Conservation (phyloP, 306 rosid species). For the Castanea mollissima region DNA sequence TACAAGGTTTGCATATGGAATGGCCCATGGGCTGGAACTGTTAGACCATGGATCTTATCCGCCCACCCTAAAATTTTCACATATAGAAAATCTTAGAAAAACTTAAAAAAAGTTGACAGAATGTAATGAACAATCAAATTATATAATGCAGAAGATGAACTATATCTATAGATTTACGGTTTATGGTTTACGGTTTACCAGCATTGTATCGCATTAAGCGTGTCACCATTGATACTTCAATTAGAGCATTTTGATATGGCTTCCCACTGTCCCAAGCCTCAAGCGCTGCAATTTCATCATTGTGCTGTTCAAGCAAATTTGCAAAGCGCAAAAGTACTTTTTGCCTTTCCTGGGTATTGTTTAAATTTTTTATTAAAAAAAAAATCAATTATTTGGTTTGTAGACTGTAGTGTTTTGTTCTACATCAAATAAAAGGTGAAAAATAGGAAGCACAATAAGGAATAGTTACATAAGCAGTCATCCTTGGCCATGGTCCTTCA, state of each 20-base stretch:
- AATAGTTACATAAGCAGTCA: constrained; percentile 76
- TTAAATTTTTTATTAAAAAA: background rate
- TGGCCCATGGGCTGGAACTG: constrained; percentile 79
- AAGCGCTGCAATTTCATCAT: constrained; percentile 72
- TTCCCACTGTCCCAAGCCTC: constrained; percentile 97
- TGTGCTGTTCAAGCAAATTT: constrained; percentile 72
- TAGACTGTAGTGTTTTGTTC: background rate
- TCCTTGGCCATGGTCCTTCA: constrained; percentile 93
- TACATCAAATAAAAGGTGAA: too few relatives aligned
- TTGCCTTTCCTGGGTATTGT: constrained; percentile 61
- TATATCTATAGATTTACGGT: background rate
- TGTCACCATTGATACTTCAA: constrained; percentile 68
- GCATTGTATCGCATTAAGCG: constrained; percentile 79
- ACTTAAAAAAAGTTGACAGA: background rate
- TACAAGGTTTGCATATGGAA: constrained; percentile 80
- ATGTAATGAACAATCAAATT: background rate
- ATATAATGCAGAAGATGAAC: background rate
- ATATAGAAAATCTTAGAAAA: background rate
- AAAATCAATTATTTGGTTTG: background rate
- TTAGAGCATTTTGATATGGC: constrained; percentile 67
- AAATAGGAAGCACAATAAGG: background rate
- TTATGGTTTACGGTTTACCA: constrained; percentile 31
- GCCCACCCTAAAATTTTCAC: constrained; percentile 72
- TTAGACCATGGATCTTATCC: constrained; percentile 92
- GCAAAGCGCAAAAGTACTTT: constrained; percentile 67